Evolutionary conservation across 306 rosid species (phyloP), one percentile per base, ranked within the genome.

Genomic region (Fagus crenata): DNA sequence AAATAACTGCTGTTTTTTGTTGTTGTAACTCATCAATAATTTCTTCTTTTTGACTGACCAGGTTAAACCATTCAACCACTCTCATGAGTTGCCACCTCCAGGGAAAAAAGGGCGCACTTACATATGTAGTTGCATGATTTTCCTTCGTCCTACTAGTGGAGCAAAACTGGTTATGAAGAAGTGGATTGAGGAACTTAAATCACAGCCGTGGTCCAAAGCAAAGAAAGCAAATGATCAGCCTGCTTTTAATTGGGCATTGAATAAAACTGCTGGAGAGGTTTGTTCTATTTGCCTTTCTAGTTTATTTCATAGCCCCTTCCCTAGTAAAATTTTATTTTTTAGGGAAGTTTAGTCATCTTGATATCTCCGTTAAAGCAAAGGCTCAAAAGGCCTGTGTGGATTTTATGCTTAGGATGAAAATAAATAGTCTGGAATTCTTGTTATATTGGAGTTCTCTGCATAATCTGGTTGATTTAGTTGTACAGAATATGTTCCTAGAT

Each of bases 31-130:
- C 42, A 75, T 49, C 53, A 77, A 49, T 80, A 59, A 81, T 80
- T 71, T 84, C 18, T 40, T 51, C 36, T 51, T 51, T 58, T 72
- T 81, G 65, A 81, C 59, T 46, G 78, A 53, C 54, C 93, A 96
- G 99, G 90, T 96, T 78, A 96, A 96, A 81, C 94, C 99, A 67
- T 69, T 91, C 86, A 86, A 88, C 18, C 98, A 96, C 83, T 88
- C 99, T 73, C 97, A 92, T 69, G 93, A 86, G 78, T 85, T 96
- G 84, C 99, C 99, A 46, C 92, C 97, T 53, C 96, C 96, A 22
- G 98, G 99, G 71, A 96, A 92, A 87, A 96, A 92, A 80, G 99
- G 99, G 53, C 96, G 97, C 59, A 89, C 98, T 67, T 96, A 96
- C 75, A 91, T 89, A 58, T 92, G 98, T 82, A 96, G 99, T 85